Evolutionary conservation across 805 yeast species (phyloP).

Genomic region (Schwanniomyces occidentalis): DNA sequence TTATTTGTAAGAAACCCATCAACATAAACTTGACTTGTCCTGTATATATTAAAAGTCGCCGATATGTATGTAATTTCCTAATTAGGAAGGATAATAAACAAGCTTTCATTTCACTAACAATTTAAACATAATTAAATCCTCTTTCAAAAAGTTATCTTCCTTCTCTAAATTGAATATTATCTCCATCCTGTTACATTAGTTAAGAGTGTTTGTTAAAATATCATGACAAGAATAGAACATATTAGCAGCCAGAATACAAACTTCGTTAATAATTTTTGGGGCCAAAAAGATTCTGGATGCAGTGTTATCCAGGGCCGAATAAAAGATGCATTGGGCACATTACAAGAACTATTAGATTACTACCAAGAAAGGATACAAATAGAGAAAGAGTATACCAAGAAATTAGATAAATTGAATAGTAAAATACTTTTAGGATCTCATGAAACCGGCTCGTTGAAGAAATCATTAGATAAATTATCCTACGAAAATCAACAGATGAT

Average conservation of each 20-base stretch:
- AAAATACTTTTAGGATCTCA: slow-evolving; percentile 50
- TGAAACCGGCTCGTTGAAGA: slow-evolving; percentile 60
- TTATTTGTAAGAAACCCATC: too few species aligned
- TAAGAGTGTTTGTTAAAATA: too few species aligned
- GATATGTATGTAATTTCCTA: slow-evolving; percentile 9
- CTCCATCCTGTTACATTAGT: too few species aligned
- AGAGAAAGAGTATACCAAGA: slow-evolving; percentile 72
- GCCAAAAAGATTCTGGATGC: slow-evolving; percentile 63
- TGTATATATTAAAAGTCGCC: background rate
- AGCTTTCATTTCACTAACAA: background rate
- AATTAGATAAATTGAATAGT: slow-evolving; percentile 51
- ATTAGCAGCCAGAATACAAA: slow-evolving; percentile 16
- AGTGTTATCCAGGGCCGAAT: slow-evolving; percentile 54
- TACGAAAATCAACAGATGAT: slow-evolving; percentile 61
- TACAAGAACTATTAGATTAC: slow-evolving; percentile 34
- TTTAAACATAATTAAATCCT: slow-evolving; percentile 1
- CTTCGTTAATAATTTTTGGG: slow-evolving; percentile 54
- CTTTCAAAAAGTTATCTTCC: background rate
- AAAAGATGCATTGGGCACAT: slow-evolving; percentile 58
- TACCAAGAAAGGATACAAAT: slow-evolving; percentile 50
- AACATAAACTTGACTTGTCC: background rate
- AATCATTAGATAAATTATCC: slow-evolving; percentile 58
- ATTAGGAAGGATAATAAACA: slow-evolving; percentile 15
- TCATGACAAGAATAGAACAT: slow-evolving; percentile 7
- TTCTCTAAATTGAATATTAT: background rate